Percentiles rank a stretch among this genome's conserved stretches.
Conservation (phyloP, 1,284 basidiomycete species). For the Trichosporon coremiiforme region DNA sequence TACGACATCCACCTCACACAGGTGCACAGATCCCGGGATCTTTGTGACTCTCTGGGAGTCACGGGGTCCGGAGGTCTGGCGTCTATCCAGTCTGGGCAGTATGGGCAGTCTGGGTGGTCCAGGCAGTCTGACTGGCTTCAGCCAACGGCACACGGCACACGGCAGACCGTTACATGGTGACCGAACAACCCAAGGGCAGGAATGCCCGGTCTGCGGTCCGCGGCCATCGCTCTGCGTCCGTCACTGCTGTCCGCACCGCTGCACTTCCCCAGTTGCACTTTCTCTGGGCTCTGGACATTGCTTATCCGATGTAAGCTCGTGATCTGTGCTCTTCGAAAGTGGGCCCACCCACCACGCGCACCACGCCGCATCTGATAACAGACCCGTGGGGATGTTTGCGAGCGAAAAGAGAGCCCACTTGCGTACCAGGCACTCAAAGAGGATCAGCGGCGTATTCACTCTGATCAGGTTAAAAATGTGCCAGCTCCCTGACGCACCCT, state of each 20-base stretch:
- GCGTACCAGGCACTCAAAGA: background rate
- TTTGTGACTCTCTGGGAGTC: background rate
- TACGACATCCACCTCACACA: no score
- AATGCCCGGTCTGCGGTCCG: background rate
- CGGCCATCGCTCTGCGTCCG: background rate
- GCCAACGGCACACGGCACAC: background rate
- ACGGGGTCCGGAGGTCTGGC: background rate
- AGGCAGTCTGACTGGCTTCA: conserved; percentile 1
- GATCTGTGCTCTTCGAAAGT: background rate
- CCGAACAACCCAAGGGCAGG: conserved; percentile 1
- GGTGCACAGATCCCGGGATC: background rate
- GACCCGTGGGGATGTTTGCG: background rate
- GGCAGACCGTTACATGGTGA: background rate
- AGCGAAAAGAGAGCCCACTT: background rate
- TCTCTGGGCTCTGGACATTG: background rate
- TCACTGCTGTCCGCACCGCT: background rate
- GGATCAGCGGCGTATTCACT: conserved; percentile 16
- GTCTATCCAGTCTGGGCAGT: no score
- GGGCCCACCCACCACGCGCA: no score
- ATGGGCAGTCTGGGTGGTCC: no score
- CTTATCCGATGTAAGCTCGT: background rate
- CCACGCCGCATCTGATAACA: background rate
- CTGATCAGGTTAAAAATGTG: conserved; percentile 6
- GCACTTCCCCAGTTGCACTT: background rate
- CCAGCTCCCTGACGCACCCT: background rate